Evolutionary conservation across 768 basidiomycete genomes (phyloP).

Genomic region (Calocera viscosa): DNA sequence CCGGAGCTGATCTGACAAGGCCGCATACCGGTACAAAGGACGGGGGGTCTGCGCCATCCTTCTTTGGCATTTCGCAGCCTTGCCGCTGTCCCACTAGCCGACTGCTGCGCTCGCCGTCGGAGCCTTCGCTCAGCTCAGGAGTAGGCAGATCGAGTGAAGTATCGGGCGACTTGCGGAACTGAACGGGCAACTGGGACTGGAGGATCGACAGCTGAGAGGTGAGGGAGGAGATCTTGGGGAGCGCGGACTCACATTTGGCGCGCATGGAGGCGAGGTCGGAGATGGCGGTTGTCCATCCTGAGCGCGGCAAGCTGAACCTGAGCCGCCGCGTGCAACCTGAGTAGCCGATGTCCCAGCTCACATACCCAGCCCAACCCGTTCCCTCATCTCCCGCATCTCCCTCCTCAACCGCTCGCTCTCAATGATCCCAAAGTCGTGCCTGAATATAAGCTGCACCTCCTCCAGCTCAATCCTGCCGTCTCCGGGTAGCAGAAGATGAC

Average conservation of each 20-base stretch:
- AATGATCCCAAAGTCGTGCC: slow-evolving; percentile 48
- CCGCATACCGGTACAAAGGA: slow-evolving; percentile 82
- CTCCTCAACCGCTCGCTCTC: slow-evolving; percentile 42
- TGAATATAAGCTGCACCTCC: slow-evolving; percentile 52
- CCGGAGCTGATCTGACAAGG: slow-evolving; percentile 78
- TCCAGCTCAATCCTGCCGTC: slow-evolving; percentile 62
- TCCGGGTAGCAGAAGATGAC: slow-evolving; percentile 63
- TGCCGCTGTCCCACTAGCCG: background rate
- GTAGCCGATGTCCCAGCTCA: background rate
- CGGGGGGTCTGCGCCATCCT: slow-evolving; percentile 38
- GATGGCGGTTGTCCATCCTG: slow-evolving; percentile 70
- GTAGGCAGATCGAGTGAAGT: background rate
- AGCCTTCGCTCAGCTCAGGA: background rate
- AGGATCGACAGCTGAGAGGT: slow-evolving; percentile 63
- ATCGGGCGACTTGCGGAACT: background rate
- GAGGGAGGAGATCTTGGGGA: slow-evolving; percentile 86
- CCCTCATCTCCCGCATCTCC: slow-evolving; percentile 26
- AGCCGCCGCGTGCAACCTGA: slow-evolving; percentile 34
- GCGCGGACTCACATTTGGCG: slow-evolving; percentile 77
- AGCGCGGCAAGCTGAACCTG: slow-evolving; percentile 57
- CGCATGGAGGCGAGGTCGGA: slow-evolving; percentile 66
- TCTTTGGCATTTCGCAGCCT: background rate
- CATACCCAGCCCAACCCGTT: background rate
- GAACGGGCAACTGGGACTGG: slow-evolving; percentile 30
- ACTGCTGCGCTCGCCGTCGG: background rate